phyloP scores from a whole-genome alignment of 1,284 basidiomycete genomes.

The Heterobasidion annosum region DNA sequence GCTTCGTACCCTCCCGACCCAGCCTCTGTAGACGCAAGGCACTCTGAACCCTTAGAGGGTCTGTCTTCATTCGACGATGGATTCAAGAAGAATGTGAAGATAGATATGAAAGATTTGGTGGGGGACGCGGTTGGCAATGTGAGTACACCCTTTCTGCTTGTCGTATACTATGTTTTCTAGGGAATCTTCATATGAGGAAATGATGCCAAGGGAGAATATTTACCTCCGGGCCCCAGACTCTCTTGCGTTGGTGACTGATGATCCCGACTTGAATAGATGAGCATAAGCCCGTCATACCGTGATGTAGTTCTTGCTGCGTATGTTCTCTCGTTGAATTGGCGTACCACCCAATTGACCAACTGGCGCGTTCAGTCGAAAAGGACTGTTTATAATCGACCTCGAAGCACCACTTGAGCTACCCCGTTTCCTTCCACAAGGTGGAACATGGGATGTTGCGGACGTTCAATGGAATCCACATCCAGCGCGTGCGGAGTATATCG shows the following conservation, averaged over 20 bases:
- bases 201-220: no score
- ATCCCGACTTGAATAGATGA: constrained; percentile 44
- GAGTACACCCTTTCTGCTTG: constrained; percentile 18
- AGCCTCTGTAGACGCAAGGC: background rate
- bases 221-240: no score
- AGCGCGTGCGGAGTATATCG: constrained; percentile 79
- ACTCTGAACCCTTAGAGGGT: constrained; percentile 3
- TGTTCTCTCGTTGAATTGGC: constrained; percentile 16
- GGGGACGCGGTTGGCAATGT: constrained; percentile 81
- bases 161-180: background rate
- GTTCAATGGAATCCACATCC: constrained; percentile 97
- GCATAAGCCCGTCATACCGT: constrained; percentile 69
- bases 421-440: constrained; percentile 85
- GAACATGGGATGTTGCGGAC: constrained; percentile 95
- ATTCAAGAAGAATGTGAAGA: constrained; percentile 51
- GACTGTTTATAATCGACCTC: constrained; percentile 94
- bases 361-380: constrained; percentile 56
- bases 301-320: constrained; percentile 78
- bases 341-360: background rate
- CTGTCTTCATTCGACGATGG: constrained; percentile 26
- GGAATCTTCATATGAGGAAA: background rate
- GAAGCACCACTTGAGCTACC: constrained; percentile 83
- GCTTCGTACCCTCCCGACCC: background rate
- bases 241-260: background rate
- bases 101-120: constrained; percentile 69